Base-by-base conservation (phyloP, 768 basidiomycete species). In the Cyclocybe aegerita region DNA sequence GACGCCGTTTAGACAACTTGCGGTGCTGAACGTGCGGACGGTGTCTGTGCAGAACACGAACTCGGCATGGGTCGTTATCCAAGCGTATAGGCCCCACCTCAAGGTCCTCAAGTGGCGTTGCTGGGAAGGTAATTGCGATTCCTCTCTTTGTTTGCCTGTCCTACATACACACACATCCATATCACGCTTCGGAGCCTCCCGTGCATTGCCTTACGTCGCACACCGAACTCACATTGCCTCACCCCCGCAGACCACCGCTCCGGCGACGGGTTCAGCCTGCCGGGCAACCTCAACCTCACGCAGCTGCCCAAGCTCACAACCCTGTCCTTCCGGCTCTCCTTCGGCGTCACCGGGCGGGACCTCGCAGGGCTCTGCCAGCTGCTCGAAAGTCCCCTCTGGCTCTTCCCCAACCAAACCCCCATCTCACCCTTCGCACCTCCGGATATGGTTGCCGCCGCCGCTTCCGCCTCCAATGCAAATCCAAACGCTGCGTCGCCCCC, bases 81-180 rank as follows among this genome's bases (percentile, higher is more conserved):
- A 55, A 15, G 36, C 49, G 2, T 52, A 57, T 11, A 44, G 47
- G 5, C 36, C 46, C 16, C 38, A 55, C 16, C 36, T 60, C 17
- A 57, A 54, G n/a, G 7, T 60, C 34, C 55, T 60, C 39, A 57
- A 49, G 23, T 60, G 59, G 59, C 56, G 56, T 7, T 60, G 59
- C 39, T 57, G 59, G 56, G 59, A 57, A 48, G 49, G 55, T 60
- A 46, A 4, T 46, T 40, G 12, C 30, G 12, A 29, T 14, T 35
- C 5, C 15, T 4, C 10, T 32, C 36, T 15, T 4, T 31, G n/a
- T 31, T 9, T 11, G 29, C 34, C 7, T 15, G 6, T 8, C 8
- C 35, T 37, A 10, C 9, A 39, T 10, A 10, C 9, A 39, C n/a
- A n/a, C 37, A n/a, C 10, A 15, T 41, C n/a, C 15, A 41, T 16